A percentile compares a stretch with the other conserved stretches of the same genome.
phyloP scores from a whole-genome alignment of 768 basidiomycete genomes.

The Lactarius deliciosus region DNA sequence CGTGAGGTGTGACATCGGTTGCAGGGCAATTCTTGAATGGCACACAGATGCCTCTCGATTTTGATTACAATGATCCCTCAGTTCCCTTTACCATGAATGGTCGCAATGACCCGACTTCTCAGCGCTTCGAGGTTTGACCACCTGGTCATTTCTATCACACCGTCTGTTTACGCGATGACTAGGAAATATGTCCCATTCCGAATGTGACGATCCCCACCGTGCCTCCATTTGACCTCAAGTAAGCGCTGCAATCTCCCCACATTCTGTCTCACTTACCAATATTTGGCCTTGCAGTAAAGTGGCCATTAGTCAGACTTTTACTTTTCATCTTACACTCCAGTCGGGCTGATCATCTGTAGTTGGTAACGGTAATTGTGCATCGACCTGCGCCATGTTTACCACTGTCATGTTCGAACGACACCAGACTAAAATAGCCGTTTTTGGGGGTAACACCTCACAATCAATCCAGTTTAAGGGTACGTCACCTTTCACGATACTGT shows the following conservation, averaged over 20 bases:
- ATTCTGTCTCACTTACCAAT: background rate
- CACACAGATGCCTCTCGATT: slow-evolving; percentile 30
- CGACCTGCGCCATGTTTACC: slow-evolving; percentile 56
- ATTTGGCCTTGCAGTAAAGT: slow-evolving; percentile 11
- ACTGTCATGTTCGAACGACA: slow-evolving; percentile 55
- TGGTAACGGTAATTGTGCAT: slow-evolving; percentile 42
- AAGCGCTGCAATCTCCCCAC: background rate
- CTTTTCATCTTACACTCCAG: background rate
- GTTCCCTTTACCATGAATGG: slow-evolving; percentile 36
- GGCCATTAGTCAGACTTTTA: slow-evolving; percentile 9
- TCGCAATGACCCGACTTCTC: slow-evolving; percentile 34
- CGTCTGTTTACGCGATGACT: background rate
- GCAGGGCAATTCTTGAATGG: slow-evolving; percentile 38
- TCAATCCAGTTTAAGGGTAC: slow-evolving; percentile 48
- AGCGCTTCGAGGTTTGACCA: slow-evolving; percentile 37
- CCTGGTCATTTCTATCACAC: background rate
- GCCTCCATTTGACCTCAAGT: slow-evolving; percentile 26
- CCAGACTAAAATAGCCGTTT: slow-evolving; percentile 47
- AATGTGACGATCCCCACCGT: background rate
- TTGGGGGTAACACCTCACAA: slow-evolving; percentile 51
- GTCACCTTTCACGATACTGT: background rate
- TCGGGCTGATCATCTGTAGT: slow-evolving; percentile 1
- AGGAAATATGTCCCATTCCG: slow-evolving; percentile 39
- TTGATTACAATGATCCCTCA: slow-evolving; percentile 37
- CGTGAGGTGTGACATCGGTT: background rate